Conservation (phyloP, 345 rosid genomes). For the Pelargonium nanum region DNA sequence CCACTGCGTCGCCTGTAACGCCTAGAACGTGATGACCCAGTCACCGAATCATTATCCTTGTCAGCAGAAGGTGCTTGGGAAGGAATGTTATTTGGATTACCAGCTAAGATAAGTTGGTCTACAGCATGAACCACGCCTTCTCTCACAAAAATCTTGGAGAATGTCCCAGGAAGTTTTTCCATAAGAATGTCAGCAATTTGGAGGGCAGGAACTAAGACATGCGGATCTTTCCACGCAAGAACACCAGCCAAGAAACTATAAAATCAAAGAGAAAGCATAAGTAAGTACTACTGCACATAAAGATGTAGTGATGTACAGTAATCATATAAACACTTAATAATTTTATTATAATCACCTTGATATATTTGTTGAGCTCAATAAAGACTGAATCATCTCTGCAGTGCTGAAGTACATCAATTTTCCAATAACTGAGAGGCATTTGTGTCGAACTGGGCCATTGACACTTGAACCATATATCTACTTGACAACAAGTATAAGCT, state of each 20-base stretch:
- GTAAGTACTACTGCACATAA: constrained; percentile 3
- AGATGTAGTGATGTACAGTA: background rate
- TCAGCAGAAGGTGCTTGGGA: constrained; percentile 46
- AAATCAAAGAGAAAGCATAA: constrained; percentile 11
- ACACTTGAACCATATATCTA: constrained; percentile 99
- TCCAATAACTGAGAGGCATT: constrained; percentile 91
- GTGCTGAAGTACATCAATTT: constrained; percentile 90
- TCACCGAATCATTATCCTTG: constrained; percentile 61
- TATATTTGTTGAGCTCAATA: constrained; percentile 73
- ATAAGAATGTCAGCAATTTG: constrained; percentile 94
- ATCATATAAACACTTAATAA: background rate
- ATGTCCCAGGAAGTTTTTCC: constrained; percentile 97
- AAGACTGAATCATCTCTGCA: constrained; percentile 84
- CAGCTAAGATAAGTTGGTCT: constrained; percentile 78
- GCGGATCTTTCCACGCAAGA: constrained; percentile 99
- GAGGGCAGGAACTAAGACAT: constrained; percentile 88
- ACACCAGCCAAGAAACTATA: constrained; percentile 93
- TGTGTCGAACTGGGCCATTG: constrained; percentile 84
- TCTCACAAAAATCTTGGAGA: constrained; percentile 88
- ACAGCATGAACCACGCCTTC: constrained; percentile 99
- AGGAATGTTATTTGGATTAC: constrained; percentile 35
- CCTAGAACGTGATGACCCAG: constrained; percentile 71
- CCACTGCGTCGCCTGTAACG: constrained; percentile 79
- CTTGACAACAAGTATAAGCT: constrained; percentile 16
- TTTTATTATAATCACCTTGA: constrained; percentile 48